Conservation (phyloP, 257 asterid genomes). For the Forsythia viridissima region DNA sequence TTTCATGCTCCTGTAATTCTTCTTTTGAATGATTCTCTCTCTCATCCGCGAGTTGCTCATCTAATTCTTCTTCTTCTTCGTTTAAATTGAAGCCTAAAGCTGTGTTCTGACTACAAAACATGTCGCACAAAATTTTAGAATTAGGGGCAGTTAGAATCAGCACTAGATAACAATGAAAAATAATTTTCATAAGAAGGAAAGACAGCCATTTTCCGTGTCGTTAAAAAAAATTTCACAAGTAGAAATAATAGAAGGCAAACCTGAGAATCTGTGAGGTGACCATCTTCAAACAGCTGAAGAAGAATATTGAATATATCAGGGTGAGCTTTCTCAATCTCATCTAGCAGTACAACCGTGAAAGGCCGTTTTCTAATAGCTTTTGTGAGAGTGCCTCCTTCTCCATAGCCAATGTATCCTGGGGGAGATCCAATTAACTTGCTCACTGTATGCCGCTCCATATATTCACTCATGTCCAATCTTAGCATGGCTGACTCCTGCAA, state of each 20-base stretch:
- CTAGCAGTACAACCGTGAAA: slow-evolving; percentile 87
- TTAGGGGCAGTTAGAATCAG: slow-evolving; percentile 15
- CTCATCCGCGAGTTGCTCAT: no score
- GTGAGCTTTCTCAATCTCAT: slow-evolving; percentile 98
- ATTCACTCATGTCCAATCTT: slow-evolving; percentile 97
- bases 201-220: neutral
- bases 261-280: slow-evolving; percentile 98
- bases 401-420: slow-evolving; percentile 96
- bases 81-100: no score
- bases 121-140: slow-evolving; percentile 29
- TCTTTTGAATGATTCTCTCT: no score
- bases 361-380: slow-evolving; percentile 95
- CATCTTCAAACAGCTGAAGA: slow-evolving; percentile 95
- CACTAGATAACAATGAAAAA: neutral
- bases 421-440: slow-evolving; percentile 99
- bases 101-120: no score
- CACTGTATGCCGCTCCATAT: slow-evolving; percentile 97
- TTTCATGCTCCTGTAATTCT: no score
- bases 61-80: no score
- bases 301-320: slow-evolving; percentile 95
- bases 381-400: slow-evolving; percentile 90
- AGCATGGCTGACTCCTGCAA: slow-evolving; percentile 89
- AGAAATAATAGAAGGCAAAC: slow-evolving; percentile 35
- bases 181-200: neutral
- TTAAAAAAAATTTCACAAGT: slow-evolving; percentile 14